phyloP scores from a whole-genome alignment of 805 yeast species.

The Suhomyces prunicola region DNA sequence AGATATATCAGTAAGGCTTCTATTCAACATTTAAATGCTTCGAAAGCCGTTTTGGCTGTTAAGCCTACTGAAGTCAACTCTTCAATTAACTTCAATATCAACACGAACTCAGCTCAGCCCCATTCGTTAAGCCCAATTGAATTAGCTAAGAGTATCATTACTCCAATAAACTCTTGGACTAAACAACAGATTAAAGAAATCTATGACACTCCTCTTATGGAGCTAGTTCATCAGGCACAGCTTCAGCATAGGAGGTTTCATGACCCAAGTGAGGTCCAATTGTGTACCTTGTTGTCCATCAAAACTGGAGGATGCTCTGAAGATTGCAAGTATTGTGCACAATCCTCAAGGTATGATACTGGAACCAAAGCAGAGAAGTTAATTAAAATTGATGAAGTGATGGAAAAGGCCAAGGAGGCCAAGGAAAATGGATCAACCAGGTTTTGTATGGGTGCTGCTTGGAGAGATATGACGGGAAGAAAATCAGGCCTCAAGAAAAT shows the following conservation, averaged over 20 bases:
- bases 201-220: slow-evolving; percentile 64
- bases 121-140: slow-evolving; percentile 4
- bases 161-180: slow-evolving; percentile 50
- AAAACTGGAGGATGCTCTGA: slow-evolving; percentile 82
- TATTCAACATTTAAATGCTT: neutral
- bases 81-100: slow-evolving; percentile 8
- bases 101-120: neutral
- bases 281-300: slow-evolving; percentile 72
- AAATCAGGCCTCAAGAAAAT: slow-evolving; percentile 63
- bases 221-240: slow-evolving; percentile 58
- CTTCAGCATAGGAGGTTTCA: slow-evolving; percentile 64
- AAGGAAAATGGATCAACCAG: slow-evolving; percentile 70
- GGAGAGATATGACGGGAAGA: slow-evolving; percentile 82
- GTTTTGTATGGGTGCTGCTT: slow-evolving; percentile 84
- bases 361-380: slow-evolving; percentile 69
- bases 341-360: slow-evolving; percentile 64
- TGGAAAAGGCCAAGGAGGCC: slow-evolving; percentile 62
- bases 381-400: slow-evolving; percentile 58
- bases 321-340: slow-evolving; percentile 80
- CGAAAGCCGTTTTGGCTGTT: neutral
- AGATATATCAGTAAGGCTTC: neutral
- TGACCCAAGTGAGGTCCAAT: slow-evolving; percentile 66
- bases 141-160: slow-evolving; percentile 6
- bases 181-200: slow-evolving; percentile 56
- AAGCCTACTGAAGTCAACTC: slow-evolving; percentile 4